phyloP scores from a whole-genome alignment of 306 rosid species.

The Dalbergia cochinchinensis region DNA sequence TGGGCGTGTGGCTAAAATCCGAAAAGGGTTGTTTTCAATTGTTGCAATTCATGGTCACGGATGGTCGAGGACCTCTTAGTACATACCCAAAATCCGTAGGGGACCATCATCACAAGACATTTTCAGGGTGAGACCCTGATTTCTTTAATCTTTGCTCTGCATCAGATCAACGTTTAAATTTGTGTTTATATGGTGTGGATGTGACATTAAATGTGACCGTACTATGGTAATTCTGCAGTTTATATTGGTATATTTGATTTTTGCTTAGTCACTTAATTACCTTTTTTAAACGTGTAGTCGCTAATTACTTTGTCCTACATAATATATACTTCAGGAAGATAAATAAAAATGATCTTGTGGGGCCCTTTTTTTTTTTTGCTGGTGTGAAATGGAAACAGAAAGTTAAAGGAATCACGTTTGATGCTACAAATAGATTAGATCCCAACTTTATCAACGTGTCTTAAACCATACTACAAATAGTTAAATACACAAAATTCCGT shows the following conservation, averaged over 20 bases:
- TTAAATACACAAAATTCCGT: too few relatives aligned
- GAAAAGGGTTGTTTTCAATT: not conserved
- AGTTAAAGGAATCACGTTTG: not conserved
- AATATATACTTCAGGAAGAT: not conserved
- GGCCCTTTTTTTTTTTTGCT: not conserved
- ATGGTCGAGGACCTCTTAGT: conserved; percentile 4
- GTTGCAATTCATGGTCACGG: conserved; percentile 20
- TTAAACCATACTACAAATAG: too few relatives aligned
- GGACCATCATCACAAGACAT: not conserved
- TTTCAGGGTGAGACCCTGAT: not conserved
- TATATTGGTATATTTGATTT: not conserved
- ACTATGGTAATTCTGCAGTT: not conserved
- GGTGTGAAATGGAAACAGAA: not conserved
- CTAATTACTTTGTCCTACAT: not conserved
- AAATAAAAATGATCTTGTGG: not conserved
- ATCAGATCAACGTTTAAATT: not conserved
- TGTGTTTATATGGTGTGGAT: not conserved
- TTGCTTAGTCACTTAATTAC: not conserved
- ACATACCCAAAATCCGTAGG: not conserved
- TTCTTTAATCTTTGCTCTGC: not conserved
- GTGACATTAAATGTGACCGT: not conserved
- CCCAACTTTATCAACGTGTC: too few relatives aligned
- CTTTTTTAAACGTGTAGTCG: too few relatives aligned
- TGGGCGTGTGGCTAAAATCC: conserved; percentile 25
- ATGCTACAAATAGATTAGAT: too few relatives aligned